A percentile compares a stretch with the other conserved stretches of the same genome.
These are phyloP conservation scores for Crucihimalaya himalaica DNA, from an alignment of 345 rosid species.

Conservation along the genomic window DNA sequence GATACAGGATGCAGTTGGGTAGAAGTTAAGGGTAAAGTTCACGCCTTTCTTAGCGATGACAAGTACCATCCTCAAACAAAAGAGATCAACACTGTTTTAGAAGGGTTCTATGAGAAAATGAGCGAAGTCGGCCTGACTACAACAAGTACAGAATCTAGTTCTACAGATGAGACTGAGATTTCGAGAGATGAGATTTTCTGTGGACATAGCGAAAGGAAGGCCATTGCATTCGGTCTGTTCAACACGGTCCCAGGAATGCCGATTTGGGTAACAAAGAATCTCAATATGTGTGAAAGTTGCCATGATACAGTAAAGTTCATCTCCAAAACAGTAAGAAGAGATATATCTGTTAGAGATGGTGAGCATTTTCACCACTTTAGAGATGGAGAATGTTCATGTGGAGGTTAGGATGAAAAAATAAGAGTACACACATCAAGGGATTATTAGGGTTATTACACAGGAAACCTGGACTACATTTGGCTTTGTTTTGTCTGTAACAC, in stretches of 20 bases:
- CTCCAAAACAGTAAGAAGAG: slow-evolving; percentile 68
- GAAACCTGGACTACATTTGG: slow-evolving; percentile 18
- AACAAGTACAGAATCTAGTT: slow-evolving; percentile 41
- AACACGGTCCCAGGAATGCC: slow-evolving; percentile 74
- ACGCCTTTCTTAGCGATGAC: slow-evolving; percentile 78
- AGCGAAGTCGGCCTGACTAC: slow-evolving; percentile 40
- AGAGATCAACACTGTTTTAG: slow-evolving; percentile 61
- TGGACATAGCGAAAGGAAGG: slow-evolving; percentile 84
- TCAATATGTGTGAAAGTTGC: slow-evolving; percentile 70
- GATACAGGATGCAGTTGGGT: slow-evolving; percentile 94
- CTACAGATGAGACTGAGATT: slow-evolving; percentile 49
- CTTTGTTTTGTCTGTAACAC: slow-evolving; percentile 27
- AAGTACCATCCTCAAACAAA: slow-evolving; percentile 56
- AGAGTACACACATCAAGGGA: slow-evolving; percentile 11
- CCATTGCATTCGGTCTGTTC: slow-evolving; percentile 69
- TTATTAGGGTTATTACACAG: slow-evolving; percentile 23
- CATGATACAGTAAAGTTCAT: slow-evolving; percentile 69
- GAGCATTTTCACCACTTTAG: slow-evolving; percentile 77
- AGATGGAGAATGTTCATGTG: slow-evolving; percentile 83
- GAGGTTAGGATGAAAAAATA: slow-evolving; percentile 41
- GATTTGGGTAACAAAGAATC: slow-evolving; percentile 79
- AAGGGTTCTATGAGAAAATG: slow-evolving; percentile 66
- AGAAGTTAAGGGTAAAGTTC: slow-evolving; percentile 73
- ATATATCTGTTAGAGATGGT: slow-evolving; percentile 77
- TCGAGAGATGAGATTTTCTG: slow-evolving; percentile 77